Percentiles rank a stretch among this genome's conserved stretches.
Conservation (phyloP, 495 filamentous ascomycete genomes). For the Entonaema liquescens region DNA sequence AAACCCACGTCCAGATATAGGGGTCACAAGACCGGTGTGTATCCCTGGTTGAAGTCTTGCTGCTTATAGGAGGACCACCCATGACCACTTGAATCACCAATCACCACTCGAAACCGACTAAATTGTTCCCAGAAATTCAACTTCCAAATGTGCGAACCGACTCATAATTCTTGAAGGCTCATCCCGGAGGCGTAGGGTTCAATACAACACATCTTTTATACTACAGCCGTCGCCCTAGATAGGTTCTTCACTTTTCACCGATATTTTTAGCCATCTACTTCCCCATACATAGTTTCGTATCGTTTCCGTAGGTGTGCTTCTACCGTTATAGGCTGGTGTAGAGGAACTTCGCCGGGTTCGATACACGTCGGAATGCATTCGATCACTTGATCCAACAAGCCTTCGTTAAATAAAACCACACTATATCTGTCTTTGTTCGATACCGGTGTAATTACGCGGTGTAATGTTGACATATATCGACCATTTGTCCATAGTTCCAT, state of each 20-base stretch:
- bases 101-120: too few relatives aligned
- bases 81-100: too few relatives aligned
- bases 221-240: background rate
- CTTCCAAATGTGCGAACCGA: background rate
- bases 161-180: background rate
- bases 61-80: too few relatives aligned
- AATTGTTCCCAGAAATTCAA: background rate
- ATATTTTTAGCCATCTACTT: too few relatives aligned
- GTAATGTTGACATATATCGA: conserved; percentile 58
- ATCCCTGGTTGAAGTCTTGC: too few relatives aligned
- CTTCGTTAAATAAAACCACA: conserved; percentile 60
- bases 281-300: conserved; percentile 46
- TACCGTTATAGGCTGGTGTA: conserved; percentile 45
- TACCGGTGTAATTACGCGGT: conserved; percentile 57
- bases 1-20: too few relatives aligned
- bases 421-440: conserved; percentile 58
- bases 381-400: conserved; percentile 47
- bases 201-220: background rate
- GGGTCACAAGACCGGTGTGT: too few relatives aligned
- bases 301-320: conserved; percentile 51
- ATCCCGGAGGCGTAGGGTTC: background rate
- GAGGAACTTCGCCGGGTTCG: conserved; percentile 39
- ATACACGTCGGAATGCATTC: conserved; percentile 50
- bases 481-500: conserved; percentile 58
- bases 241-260: background rate